Base-by-base conservation (phyloP, 306 rosid species). In the Medicago truncatula region DNA sequence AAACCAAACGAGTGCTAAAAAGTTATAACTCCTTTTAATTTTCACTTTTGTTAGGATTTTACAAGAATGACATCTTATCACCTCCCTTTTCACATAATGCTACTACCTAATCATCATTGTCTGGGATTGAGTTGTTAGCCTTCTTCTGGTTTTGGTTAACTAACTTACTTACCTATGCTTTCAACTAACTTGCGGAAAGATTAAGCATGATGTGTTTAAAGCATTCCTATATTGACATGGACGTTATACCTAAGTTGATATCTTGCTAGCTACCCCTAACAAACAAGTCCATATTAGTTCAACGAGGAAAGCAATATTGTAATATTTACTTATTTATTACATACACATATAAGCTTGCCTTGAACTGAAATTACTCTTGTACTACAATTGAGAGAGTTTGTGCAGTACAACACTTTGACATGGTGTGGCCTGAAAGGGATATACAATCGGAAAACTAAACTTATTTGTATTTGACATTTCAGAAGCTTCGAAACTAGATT, bases 161-260 rank as follows among this genome's bases (percentile, higher is more conserved):
- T 58, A 80, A 80, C 82, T 44, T 23, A 80, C 82, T 44, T 23
- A 18, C 71, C 38, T 25, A 14, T 56, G 66, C 64, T 41, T 73
- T 53, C 81, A 81, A 71, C 81, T 56, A 81, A 71, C 65, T 43
- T 38, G 31, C 73, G 5, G 64, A 76, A 81, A 76, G 13, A 49
- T 66, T 6, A 58, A 65, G 75, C 50, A 34, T 47, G 0, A 10
- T 54, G 14, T 70, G 31, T 53, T 56, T 4, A 56, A 80, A 71
- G 43, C 47, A 72, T 15, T n/a, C 71, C 28, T 64, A 4, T 23
- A 59, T 47, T 47, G 69, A 63, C 28, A 7, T 36, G 23, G 68
- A 77, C 75, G 28, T 16, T 38, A 43, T 20, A 54, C 74, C 77
- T 52, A 76, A 49, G 0, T 58, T 58, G 16, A 70, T 62, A 64